Evolutionary conservation across 208 protist species (phyloP).

Genomic region (Acanthamoeba sp.): DNA sequence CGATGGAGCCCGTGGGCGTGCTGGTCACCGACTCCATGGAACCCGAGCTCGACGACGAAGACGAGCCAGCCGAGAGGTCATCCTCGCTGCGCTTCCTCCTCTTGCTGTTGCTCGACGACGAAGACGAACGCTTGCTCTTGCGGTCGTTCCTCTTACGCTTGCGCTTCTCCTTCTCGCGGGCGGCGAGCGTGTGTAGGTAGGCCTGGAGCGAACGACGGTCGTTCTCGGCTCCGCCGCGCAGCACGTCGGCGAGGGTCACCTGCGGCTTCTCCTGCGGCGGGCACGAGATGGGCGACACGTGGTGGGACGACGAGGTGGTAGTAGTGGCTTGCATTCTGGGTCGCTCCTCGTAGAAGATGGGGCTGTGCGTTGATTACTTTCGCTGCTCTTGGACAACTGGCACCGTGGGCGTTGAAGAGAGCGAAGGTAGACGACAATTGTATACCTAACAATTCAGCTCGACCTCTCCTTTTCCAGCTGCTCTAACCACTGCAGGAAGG

Average conservation of each 20-base stretch:
- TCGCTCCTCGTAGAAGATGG: neutral
- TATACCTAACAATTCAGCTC: neutral
- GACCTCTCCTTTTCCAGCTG: too few relatives aligned
- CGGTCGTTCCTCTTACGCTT: neutral
- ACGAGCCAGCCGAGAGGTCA: constrained; percentile 78
- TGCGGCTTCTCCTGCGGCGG: neutral
- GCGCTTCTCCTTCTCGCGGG: constrained; percentile 27
- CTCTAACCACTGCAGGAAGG: too few relatives aligned
- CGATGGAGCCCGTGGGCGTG: neutral
- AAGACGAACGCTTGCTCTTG: constrained; percentile 30
- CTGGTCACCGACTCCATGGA: neutral
- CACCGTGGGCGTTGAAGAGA: too few relatives aligned
- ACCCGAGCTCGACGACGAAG: neutral
- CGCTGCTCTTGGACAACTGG: neutral
- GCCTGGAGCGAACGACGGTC: constrained; percentile 1
- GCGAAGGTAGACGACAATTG: too few relatives aligned
- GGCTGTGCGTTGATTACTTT: neutral
- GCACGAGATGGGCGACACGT: constrained; percentile 5
- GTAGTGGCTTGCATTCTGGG: neutral
- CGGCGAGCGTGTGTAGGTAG: neutral
- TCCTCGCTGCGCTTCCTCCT: constrained; percentile 72
- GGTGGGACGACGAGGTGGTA: neutral
- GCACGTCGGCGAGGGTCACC: constrained; percentile 26
- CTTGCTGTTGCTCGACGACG: constrained; percentile 45
- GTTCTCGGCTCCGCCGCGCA: neutral